phyloP scores from a whole-genome alignment of 1,139 yeast genomes.

The Debaryomyces sp. region DNA sequence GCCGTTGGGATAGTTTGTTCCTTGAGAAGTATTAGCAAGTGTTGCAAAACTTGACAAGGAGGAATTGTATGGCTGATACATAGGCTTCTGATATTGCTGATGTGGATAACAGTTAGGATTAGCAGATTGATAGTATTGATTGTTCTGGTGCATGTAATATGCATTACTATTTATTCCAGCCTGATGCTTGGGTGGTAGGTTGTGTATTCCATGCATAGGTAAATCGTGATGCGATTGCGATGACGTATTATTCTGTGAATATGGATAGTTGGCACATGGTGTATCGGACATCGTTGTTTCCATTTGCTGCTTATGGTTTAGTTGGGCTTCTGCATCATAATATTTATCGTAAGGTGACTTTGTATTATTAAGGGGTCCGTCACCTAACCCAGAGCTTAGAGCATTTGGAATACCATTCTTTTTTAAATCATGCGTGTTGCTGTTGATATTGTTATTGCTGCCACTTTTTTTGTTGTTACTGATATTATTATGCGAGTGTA shows the following conservation, averaged over 20 bases:
- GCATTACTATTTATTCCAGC: background rate
- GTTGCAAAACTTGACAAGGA: conserved; percentile 11
- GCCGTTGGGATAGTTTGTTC: conserved; percentile 5
- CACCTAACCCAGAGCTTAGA: background rate
- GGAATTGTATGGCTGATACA: conserved; percentile 18
- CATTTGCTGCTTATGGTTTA: background rate
- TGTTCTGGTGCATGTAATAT: conserved; percentile 2
- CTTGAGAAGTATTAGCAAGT: conserved; percentile 5
- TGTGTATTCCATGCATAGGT: background rate
- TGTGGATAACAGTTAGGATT: conserved; percentile 4
- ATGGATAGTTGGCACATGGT: background rate
- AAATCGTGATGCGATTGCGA: conserved; percentile 1
- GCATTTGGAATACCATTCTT: background rate
- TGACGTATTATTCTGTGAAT: background rate
- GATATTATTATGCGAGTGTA: conserved; percentile 7
- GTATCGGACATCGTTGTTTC: background rate
- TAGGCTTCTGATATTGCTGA: conserved; percentile 11
- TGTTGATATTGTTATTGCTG: background rate
- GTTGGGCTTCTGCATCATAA: conserved; percentile 9
- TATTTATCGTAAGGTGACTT: conserved; percentile 5
- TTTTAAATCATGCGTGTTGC: background rate
- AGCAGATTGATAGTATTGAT: background rate
- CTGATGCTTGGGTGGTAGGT: conserved; percentile 1
- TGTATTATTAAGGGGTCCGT: background rate
- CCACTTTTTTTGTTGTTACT: background rate